Evolutionary conservation across 2,329 filamentous ascomycete genomes (phyloP), one percentile per base, ranked within the genome.

Genomic region (Fusarium succisae): DNA sequence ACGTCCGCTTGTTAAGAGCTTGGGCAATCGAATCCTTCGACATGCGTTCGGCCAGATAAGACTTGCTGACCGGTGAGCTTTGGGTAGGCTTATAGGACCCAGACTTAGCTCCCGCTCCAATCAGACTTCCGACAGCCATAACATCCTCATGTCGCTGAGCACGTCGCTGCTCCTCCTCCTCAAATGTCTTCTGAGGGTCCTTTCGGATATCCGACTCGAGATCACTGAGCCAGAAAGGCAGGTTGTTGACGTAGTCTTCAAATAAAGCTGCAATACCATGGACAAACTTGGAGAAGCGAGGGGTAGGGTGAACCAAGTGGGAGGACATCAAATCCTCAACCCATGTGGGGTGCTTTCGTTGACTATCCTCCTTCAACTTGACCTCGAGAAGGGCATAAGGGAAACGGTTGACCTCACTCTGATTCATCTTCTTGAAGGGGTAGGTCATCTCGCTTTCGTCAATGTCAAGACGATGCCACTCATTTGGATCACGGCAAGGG

Each of bases 261-360:
- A 98, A 98, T 5, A 99, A 87, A 44, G 92, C 92, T 13, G 96
- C 95, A 9, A 97, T 92, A 70, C 96, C 96, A 78, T 99, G 96
- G 6, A 97, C 93, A 77, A 98, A 99, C 82, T 99, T 99, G 78
- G 95, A 98, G 84, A 99, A 99, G 57, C 93, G 91, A 4, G 95
- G 94, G 1, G 93, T 92, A 51, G 95, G 91, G 80, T 98, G 95
- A 72, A 99, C 93, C 9, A 99, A 89, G 82, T 99, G 96, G 10
- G 95, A 98, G 59, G 90, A 88, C 90, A 97, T 98, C 76, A 99
- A 85, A 76, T 99, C 96, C 76, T 95, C 90, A 39, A 98, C 87
- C 96, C 96, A 99, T 73, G 92, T 90, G 9, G 93, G 92, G 63
- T 91, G 90, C 82, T 94, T 95, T 75, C 90, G 88, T 70, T 85